Percentiles rank a stretch among this genome's conserved stretches.
Evolutionary conservation across 1,284 basidiomycete genomes (phyloP).

Genomic region (Hypsizygus ulmarius): DNA sequence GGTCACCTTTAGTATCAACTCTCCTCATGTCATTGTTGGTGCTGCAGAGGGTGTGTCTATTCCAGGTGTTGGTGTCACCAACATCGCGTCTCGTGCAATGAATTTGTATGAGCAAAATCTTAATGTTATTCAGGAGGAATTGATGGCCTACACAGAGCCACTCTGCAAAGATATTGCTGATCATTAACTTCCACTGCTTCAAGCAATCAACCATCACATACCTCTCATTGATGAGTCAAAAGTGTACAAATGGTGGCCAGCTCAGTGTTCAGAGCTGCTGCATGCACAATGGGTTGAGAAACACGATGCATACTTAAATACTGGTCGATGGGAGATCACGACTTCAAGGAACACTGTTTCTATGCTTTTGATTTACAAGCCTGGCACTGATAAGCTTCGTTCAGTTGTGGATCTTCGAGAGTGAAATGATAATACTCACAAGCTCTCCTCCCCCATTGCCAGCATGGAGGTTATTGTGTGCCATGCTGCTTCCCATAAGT

Average conservation of each 20-base stretch:
- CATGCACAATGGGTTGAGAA: constrained; percentile 28
- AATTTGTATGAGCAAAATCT: constrained; percentile 15
- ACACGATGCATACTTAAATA: constrained; percentile 22
- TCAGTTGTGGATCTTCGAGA: constrained; percentile 27
- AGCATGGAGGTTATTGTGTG: constrained; percentile 19
- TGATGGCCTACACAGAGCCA: constrained; percentile 21
- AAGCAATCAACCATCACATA: constrained; percentile 31
- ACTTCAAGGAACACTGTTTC: constrained; percentile 29
- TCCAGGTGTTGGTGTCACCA: constrained; percentile 15
- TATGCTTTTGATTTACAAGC: constrained; percentile 25
- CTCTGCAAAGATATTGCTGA: constrained; percentile 23
- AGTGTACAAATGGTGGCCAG: constrained; percentile 26
- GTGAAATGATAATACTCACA: constrained; percentile 21
- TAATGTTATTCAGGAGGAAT: constrained; percentile 13
- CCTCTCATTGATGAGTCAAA: constrained; percentile 29
- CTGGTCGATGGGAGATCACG: constrained; percentile 27
- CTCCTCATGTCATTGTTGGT: constrained; percentile 21
- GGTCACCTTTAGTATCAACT: constrained; percentile 19
- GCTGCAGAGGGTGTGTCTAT: too few relatives aligned
- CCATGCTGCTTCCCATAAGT: constrained; percentile 27
- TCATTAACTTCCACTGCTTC: constrained; percentile 27
- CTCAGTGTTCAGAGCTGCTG: constrained; percentile 27
- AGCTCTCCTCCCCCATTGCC: constrained; percentile 20
- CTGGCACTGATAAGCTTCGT: constrained; percentile 13
- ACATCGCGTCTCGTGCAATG: constrained; percentile 16